Evolutionary conservation across 345 rosid species (phyloP), one percentile per base, ranked within the genome.

Genomic region (Hibiscus syriacus): DNA sequence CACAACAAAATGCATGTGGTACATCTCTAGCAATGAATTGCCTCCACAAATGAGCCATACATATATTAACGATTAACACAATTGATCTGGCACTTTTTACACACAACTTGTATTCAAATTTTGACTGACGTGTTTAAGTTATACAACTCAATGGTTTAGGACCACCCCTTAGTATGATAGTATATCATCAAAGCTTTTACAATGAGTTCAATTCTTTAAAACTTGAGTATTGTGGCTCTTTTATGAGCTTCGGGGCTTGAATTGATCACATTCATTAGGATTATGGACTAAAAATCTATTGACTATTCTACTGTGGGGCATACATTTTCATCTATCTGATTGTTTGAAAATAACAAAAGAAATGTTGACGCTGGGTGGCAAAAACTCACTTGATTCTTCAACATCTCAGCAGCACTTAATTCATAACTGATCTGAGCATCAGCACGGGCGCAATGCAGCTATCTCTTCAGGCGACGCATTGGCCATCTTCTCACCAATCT

Each of bases 401-500:
- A 78, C 92, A 92, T 80, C 78, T 90, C 77, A 69, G 99, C 99
- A 0, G 90, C 97, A 68, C 74, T 88, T 13, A 86, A 72, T 61
- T 89, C 83, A 59, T 91, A 91, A 61, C 78, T 82, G 23, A 83
- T 67, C 66, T 89, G 96, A 45, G 95, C 87, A 85, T 94, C 92
- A 3, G 83, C 84, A 13, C 79, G 96, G 5, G 90, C 80, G 97
- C 80, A 92, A 81, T 25, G 90, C 66, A 22, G 97, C 94, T 23
- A 91, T 79, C 78, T 90, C 97, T 73, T 88, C 92, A 72, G 97
- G 97, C 0, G 90, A 85, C 16, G 90, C 92, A 49, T 85, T 88
- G 0, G 93, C 93, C 88, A 92, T 83, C 82, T 87, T 92, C 77
- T 92, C 87, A 20, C 99, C 76, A 25, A 95, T 90, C 81, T 95